These are phyloP conservation scores for Solanum tacnaense DNA, from an alignment of 257 asterid species.

Conservation along the genomic window DNA sequence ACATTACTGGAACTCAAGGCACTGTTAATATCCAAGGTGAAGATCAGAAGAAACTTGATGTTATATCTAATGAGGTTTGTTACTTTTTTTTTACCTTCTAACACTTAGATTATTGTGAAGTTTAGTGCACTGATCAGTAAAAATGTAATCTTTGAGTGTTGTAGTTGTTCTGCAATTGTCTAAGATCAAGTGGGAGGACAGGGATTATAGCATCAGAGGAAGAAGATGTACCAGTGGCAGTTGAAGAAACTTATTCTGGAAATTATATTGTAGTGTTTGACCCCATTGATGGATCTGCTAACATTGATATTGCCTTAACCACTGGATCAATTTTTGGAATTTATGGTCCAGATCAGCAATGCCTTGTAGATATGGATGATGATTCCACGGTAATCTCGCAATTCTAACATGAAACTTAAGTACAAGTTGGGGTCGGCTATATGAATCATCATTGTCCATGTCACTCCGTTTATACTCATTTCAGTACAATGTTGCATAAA, in stretches of 20 bases:
- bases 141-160: not conserved
- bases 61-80: conserved; percentile 62
- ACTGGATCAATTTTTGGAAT: conserved; percentile 87
- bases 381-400: conserved; percentile 34
- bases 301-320: conserved; percentile 65
- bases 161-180: conserved; percentile 66
- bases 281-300: conserved; percentile 86
- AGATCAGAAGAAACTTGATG: conserved; percentile 88
- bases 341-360: conserved; percentile 55
- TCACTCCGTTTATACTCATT: not conserved
- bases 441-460: not conserved
- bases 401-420: not conserved
- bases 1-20: conserved; percentile 79
- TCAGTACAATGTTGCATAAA: not conserved
- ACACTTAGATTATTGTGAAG: not conserved
- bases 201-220: conserved; percentile 90
- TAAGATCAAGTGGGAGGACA: conserved; percentile 74
- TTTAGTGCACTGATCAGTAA: not conserved
- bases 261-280: conserved; percentile 83
- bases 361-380: conserved; percentile 56
- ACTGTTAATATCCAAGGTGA: conserved; percentile 74
- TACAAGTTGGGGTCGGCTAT: not conserved
- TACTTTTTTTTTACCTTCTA: not conserved
- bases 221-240: conserved; percentile 82
- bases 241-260: conserved; percentile 79